Evolutionary conservation across 2,329 filamentous ascomycete species (phyloP).

Genomic region (Fusarium drepaniforme): DNA sequence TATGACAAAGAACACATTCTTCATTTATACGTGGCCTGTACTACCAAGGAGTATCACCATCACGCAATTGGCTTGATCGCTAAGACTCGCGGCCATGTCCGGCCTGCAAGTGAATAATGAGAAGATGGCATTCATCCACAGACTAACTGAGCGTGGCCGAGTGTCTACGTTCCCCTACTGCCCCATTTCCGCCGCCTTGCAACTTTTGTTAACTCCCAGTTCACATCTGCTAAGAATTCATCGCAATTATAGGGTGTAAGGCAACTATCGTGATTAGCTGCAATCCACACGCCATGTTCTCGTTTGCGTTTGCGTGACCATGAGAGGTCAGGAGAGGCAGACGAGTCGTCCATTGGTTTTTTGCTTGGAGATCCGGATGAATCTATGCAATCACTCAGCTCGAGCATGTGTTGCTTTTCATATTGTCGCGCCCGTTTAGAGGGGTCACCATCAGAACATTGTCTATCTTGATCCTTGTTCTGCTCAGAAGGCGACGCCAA

Average conservation of each 20-base stretch:
- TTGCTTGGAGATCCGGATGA: not conserved
- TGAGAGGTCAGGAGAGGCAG: not conserved
- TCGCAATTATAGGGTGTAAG: not conserved
- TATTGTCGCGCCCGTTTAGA: not conserved
- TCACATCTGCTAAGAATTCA: not conserved
- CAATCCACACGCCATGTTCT: not conserved
- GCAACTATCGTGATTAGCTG: not conserved
- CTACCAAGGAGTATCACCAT: not conserved
- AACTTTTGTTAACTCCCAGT: not conserved
- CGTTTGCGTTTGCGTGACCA: not conserved
- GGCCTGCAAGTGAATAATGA: not conserved
- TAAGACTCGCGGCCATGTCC: not conserved
- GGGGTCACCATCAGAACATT: not conserved
- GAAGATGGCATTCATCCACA: not conserved
- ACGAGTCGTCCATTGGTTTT: not conserved
- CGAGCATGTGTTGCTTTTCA: not conserved
- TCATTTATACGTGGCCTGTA: not conserved
- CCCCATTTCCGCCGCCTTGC: not conserved
- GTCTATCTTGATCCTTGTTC: not conserved
- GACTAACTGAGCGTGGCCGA: not conserved
- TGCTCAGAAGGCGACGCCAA: not conserved
- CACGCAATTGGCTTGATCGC: not conserved
- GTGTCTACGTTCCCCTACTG: not conserved
- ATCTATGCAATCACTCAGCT: not conserved
- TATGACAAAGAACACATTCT: not conserved